Base-by-base conservation (phyloP, 2,329 filamentous ascomycete species). In the Lachnellula hyalina region DNA sequence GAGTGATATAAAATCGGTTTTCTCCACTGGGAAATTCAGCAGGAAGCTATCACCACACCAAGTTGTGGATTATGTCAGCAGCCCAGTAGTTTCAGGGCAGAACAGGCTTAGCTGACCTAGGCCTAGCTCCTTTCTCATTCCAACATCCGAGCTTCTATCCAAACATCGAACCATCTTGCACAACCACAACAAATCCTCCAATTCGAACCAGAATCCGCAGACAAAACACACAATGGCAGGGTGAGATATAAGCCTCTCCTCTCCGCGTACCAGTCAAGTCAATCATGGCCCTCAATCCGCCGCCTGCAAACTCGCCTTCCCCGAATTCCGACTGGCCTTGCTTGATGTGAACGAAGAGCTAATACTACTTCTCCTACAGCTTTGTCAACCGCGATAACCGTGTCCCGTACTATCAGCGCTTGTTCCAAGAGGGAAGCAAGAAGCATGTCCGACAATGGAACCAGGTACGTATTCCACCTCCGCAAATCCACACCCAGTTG, bases 351-450 rank as follows among this genome's bases (percentile, higher is more conserved):
- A 52, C 28, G 41, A 51, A 50, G 40, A 44, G 61, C 64, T 67
- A 63, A 68, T 49, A 17, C 40, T 17, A 4, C 12, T 25, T 53
- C 51, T n/a, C 8, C 14, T 41, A 54, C 48, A 73, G 72, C 65
- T 68, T 85, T 70, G 63, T 90, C 76, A 77, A 89, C 81, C 84
- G 85, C 73, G 80, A 82, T 72, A 93, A 93, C 82, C 82, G 80
- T 68, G 88, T 92, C 67, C 86, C 87, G 54, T 68, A 87, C 70
- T 80, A 87, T 76, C 89, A 93, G 80, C 79, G 82, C 69, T 74
- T 82, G 65, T 90, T 89, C 78, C 88, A 91, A 77, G 76, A 80
- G 63, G 85, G 89, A 65, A 87, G 87, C 73, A 83, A 81, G 67
- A 74, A 77, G 61, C 82, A 85, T 72, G 77, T 84, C 64, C 84